Percentiles rank a stretch among this genome's conserved stretches.
Conservation (phyloP, 768 basidiomycete genomes). For the Pisolithus marmoratus region DNA sequence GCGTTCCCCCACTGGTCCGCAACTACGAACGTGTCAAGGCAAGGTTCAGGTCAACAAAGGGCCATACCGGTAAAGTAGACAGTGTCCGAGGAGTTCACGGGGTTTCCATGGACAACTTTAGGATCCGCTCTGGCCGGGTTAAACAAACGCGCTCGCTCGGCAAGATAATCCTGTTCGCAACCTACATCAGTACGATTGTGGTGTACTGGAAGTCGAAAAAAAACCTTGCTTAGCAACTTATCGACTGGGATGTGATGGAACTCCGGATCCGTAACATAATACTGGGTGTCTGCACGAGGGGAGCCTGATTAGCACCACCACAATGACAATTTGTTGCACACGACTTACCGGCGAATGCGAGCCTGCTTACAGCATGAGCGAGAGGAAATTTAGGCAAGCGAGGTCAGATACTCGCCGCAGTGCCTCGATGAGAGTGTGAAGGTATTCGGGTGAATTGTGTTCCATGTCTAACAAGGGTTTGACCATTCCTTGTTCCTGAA, state of each 20-base stretch:
- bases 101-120: conserved; percentile 69
- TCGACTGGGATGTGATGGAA: conserved; percentile 71
- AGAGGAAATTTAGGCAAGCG: neutral
- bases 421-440: conserved; percentile 83
- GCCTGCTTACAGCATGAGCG: conserved; percentile 28
- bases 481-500: conserved; percentile 69
- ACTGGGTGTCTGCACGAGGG: conserved; percentile 58
- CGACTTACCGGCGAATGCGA: conserved; percentile 69
- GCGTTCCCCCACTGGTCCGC: conserved; percentile 86
- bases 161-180: conserved; percentile 69
- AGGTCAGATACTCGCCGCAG: conserved; percentile 48
- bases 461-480: conserved; percentile 72
- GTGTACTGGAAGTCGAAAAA: neutral
- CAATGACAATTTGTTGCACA: neutral
- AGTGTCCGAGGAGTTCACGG: conserved; percentile 83
- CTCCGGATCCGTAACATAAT: conserved; percentile 91
- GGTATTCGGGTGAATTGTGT: conserved; percentile 86
- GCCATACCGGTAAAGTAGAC: conserved; percentile 82
- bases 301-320: neutral
- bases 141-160: conserved; percentile 74
- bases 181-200: conserved; percentile 4
- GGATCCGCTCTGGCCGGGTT: conserved; percentile 61
- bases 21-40: conserved; percentile 34
- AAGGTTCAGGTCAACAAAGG: neutral
- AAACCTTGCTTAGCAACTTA: conserved; percentile 78